phyloP scores from a whole-genome alignment of 2,329 filamentous ascomycete genomes.

The Colletotrichum lupini region DNA sequence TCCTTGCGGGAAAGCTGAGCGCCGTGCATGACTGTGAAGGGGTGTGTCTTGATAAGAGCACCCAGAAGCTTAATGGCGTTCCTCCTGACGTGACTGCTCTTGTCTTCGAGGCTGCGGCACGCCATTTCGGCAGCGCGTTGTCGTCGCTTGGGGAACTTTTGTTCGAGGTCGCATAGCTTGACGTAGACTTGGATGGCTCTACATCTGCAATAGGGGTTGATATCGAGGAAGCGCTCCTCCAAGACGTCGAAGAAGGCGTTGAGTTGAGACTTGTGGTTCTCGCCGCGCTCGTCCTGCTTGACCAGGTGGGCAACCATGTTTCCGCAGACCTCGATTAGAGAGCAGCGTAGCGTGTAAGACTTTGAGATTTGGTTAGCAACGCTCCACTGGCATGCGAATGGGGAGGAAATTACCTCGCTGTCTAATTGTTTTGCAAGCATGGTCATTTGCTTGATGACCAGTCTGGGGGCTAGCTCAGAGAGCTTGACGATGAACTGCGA shows the following conservation, averaged over 20 bases:
- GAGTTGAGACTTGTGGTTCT: conserved; percentile 94
- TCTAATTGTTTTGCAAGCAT: conserved; percentile 94
- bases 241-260: conserved; percentile 97
- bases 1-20: conserved; percentile 86
- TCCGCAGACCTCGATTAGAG: conserved; percentile 95
- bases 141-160: conserved; percentile 92
- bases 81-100: conserved; percentile 95
- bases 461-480: conserved; percentile 88
- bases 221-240: conserved; percentile 94
- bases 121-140: conserved; percentile 90
- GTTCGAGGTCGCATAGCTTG: conserved; percentile 92
- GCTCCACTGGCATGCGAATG: neutral
- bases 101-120: conserved; percentile 91
- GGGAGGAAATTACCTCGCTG: conserved; percentile 75
- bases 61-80: conserved; percentile 95
- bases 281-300: conserved; percentile 88
- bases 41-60: conserved; percentile 91
- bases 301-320: conserved; percentile 93
- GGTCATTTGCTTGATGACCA: conserved; percentile 98
- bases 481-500: conserved; percentile 93
- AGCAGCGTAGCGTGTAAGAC: conserved; percentile 93
- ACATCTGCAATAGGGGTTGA: conserved; percentile 96
- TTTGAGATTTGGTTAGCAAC: conserved; percentile 43
- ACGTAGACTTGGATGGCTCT: conserved; percentile 93
- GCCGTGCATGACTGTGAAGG: conserved; percentile 91